Evolutionary conservation across 2,329 filamentous ascomycete genomes (phyloP).

Genomic region (Cyphellophora attinorum): DNA sequence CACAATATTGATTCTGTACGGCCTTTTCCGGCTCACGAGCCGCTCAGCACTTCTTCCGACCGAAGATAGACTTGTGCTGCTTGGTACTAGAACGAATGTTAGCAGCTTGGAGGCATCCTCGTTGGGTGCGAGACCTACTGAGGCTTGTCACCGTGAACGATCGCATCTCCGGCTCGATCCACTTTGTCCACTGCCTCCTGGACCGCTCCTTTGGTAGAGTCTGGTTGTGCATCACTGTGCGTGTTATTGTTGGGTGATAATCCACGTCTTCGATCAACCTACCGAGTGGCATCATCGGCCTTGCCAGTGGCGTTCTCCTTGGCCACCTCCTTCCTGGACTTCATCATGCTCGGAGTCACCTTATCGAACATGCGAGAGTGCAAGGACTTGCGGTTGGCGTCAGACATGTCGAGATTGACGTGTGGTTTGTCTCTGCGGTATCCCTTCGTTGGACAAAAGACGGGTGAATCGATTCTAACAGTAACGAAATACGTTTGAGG

Average conservation of each 20-base stretch:
- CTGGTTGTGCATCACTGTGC: constrained; percentile 37
- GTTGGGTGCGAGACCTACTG: too few relatives aligned
- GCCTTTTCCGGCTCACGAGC: too few relatives aligned
- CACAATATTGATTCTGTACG: too few relatives aligned
- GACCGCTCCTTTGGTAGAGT: constrained; percentile 41
- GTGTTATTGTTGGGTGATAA: constrained; percentile 2
- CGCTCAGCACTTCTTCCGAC: background rate
- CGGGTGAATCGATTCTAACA: too few relatives aligned
- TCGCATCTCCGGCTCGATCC: constrained; percentile 35
- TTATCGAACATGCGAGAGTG: constrained; percentile 46
- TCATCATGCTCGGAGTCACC: constrained; percentile 47
- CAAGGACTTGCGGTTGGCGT: constrained; percentile 52
- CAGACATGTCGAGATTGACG: constrained; percentile 38
- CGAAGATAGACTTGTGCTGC: background rate
- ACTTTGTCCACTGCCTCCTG: constrained; percentile 42
- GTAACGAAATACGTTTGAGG: too few relatives aligned
- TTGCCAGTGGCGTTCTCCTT: constrained; percentile 47
- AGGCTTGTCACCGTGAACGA: constrained; percentile 29
- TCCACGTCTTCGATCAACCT: background rate
- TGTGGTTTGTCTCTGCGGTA: too few relatives aligned
- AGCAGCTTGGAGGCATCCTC: too few relatives aligned
- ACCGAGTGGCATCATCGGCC: constrained; percentile 40
- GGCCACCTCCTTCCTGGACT: constrained; percentile 50
- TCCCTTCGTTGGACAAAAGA: too few relatives aligned
- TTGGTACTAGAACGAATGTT: too few relatives aligned